Evolutionary conservation across 2,329 filamentous ascomycete species (phyloP), one percentile per base, ranked within the genome.

Genomic region (Phialemonium atrogriseum): DNA sequence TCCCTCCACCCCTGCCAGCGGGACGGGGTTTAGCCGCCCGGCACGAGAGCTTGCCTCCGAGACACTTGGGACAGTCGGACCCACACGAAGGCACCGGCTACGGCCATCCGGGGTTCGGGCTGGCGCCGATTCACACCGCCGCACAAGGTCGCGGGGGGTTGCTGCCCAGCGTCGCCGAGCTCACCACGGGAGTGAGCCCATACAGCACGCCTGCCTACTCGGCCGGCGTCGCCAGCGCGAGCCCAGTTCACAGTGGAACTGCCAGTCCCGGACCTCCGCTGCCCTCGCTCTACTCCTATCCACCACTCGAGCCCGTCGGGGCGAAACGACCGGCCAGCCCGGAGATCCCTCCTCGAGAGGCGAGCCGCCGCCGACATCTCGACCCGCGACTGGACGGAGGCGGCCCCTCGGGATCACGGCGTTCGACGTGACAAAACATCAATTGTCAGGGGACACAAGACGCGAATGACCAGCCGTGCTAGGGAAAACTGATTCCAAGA

Each of bases 101-200:
- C 20, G 44, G 44, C 38, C 39, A 33, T 6, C 36, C 54, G 10
- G 59, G 60, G 5, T 62, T 60, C 10, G 63, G 60, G 6, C 58
- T 73, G 25, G 65, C 70, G 5, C 70, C 69, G n/a, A 73, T 74
- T 24, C 69, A 73, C 33, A 56, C 55, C 26, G 37, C 34, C 22
- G 35, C 25, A 18, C 37, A 35, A 28, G 35, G 35, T 13, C 38
- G 41, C 12, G 43, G 40, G 50, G 51, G 32, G 1, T 58, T 70
- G 39, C 56, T 80, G n/a, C 76, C 76, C 2, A 67, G 73, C 30
- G 62, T 80, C 11, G 68, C 70, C 21, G 75, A 80, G 48, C 62
- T 80, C 44, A 80, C 76, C 2, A 79, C 74, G 0, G 75, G 76
- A 10, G 60, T 77, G 19, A 75, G 68, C 40, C 70, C 73, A 1